Conservation (phyloP, 2,329 filamentous ascomycete species). For the Neophaeococcomyces aloes region DNA sequence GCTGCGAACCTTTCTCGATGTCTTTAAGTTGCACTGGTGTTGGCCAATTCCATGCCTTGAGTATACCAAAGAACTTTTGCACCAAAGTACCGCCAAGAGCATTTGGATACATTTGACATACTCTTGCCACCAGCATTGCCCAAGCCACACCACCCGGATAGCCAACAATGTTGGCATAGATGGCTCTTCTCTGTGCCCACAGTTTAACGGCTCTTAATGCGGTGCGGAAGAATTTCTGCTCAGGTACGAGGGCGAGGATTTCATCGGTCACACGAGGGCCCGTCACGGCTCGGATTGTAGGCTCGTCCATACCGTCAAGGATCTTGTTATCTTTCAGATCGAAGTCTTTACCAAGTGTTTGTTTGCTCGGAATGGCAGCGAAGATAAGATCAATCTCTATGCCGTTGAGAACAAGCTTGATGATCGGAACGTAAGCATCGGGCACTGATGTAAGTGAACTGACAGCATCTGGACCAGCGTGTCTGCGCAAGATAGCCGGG, state of each 20-base stretch:
- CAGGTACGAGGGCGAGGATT: constrained; percentile 78
- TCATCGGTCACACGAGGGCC: constrained; percentile 91
- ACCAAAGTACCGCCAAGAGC: constrained; percentile 82
- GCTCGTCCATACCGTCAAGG: constrained; percentile 74
- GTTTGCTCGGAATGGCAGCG: constrained; percentile 59
- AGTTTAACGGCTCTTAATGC: constrained; percentile 88
- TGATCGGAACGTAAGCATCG: constrained; percentile 90
- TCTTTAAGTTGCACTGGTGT: constrained; percentile 82
- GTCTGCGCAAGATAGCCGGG: constrained; percentile 63
- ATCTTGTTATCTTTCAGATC: constrained; percentile 74
- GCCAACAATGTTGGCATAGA: constrained; percentile 93
- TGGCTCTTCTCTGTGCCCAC: constrained; percentile 83
- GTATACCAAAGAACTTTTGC: constrained; percentile 86
- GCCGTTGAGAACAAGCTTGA: constrained; percentile 83
- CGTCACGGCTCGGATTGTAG: constrained; percentile 79
- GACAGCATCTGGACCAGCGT: constrained; percentile 69
- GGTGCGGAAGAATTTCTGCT: constrained; percentile 78
- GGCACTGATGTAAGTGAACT: constrained; percentile 75
- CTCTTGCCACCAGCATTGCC: constrained; percentile 92
- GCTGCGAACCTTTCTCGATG: constrained; percentile 71
- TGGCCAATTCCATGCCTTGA: constrained; percentile 87
- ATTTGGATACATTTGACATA: constrained; percentile 92
- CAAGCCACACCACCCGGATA: constrained; percentile 95
- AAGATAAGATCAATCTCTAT: constrained; percentile 96
- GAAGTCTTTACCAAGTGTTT: constrained; percentile 61